Conservation (phyloP, 345 rosid species). For the Hibiscus tridactylites region DNA sequence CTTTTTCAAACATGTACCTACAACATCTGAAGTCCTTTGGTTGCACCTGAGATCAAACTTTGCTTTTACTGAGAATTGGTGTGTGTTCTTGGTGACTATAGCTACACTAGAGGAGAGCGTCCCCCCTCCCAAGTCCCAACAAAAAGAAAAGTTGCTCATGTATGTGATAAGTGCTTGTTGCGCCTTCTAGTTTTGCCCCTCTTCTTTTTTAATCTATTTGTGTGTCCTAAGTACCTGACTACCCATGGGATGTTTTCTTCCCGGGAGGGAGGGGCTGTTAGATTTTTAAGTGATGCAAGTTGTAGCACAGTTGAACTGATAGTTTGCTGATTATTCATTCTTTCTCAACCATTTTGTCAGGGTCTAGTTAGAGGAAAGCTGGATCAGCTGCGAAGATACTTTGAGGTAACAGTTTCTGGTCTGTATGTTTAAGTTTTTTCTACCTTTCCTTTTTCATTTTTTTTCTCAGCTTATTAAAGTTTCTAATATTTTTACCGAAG, state of each 20-base stretch:
- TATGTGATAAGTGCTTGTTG: too few species aligned
- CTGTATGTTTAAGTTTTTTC: background rate
- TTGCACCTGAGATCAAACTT: background rate
- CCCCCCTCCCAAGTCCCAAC: too few species aligned
- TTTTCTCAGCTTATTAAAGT: background rate
- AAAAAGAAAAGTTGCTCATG: too few species aligned
- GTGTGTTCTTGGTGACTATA: background rate
- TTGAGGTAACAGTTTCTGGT: constrained; percentile 49
- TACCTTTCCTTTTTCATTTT: background rate
- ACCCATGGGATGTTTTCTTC: background rate
- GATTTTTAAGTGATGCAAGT: background rate
- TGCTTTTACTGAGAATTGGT: too few species aligned
- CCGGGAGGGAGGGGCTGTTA: background rate
- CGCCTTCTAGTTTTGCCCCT: too few species aligned
- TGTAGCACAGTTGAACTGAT: background rate
- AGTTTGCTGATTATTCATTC: background rate
- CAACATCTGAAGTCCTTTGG: background rate
- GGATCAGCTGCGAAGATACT: constrained; percentile 86
- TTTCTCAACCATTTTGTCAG: constrained; percentile 26
- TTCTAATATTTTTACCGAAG: constrained; percentile 23
- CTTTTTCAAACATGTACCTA: background rate
- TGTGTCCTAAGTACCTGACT: too few species aligned
- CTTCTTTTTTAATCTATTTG: too few species aligned
- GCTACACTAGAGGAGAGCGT: too few species aligned
- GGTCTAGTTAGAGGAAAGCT: constrained; percentile 95